Evolutionary conservation across 2,329 filamentous ascomycete species (phyloP).

Genomic region (Calonectria hawksworthii): DNA sequence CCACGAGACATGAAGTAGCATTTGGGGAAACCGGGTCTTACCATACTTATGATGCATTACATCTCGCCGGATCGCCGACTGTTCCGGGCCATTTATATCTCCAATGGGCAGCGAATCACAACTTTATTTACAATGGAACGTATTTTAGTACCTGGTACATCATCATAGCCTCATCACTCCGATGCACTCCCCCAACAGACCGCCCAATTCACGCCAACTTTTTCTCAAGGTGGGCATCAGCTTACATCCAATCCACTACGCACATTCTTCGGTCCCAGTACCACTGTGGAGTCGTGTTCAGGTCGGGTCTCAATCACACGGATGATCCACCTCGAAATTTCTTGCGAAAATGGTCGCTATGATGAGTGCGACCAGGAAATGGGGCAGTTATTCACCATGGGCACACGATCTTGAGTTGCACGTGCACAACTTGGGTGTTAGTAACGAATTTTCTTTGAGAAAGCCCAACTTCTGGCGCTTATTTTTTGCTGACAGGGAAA

Average conservation of each 20-base stretch:
- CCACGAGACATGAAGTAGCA: not conserved
- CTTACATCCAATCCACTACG: not conserved
- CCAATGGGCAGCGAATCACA: not conserved
- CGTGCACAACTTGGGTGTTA: not conserved
- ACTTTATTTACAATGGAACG: not conserved
- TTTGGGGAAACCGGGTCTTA: not conserved
- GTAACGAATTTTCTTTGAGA: not conserved
- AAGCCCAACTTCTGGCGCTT: not conserved
- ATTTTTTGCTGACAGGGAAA: not conserved
- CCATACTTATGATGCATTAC: not conserved
- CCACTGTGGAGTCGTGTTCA: not conserved
- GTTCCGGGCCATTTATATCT: slow-evolving; percentile 1
- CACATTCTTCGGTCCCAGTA: not conserved
- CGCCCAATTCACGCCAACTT: not conserved
- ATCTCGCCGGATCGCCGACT: not conserved
- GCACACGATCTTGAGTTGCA: not conserved
- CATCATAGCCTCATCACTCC: not conserved
- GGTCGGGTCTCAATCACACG: not conserved
- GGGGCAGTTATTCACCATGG: not conserved
- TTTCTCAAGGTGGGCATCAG: not conserved
- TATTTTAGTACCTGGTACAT: not conserved
- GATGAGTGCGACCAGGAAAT: not conserved
- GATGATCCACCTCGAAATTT: not conserved
- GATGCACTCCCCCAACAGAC: not conserved
- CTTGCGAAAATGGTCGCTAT: not conserved